Base-by-base conservation (phyloP, 2,329 filamentous ascomycete species). In the Pseudogymnoascus verrucosus region DNA sequence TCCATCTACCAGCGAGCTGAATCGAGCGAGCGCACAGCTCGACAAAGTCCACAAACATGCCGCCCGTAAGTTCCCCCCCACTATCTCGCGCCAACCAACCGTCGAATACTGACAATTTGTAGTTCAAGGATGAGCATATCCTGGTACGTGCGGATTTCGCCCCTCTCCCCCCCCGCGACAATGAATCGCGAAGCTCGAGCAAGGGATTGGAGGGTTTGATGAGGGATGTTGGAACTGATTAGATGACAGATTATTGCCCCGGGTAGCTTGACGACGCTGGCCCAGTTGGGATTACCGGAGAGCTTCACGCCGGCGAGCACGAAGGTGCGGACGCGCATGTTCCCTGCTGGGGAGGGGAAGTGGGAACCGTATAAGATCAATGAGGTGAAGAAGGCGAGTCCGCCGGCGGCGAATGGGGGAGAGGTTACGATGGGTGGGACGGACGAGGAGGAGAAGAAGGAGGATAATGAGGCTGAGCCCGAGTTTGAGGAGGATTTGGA, bases 281-380 rank as follows among this genome's bases (percentile, higher is more conserved):
- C 72, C 40, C 73, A 74, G 66, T 47, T 74, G 12, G 73, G 73
- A 21, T 67, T 74, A 4, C 72, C 72, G 21, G 73, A 74, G 66
- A 73, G 71, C 12, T 73, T 98, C 75, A 96, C 93, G 37, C 93
- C 92, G 47, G 91, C 95, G n/a, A 84, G 87, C 66, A 85, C 90
- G 75, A 90, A 92, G 69, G 84, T 98, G 69, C 87, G 90, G 34
- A 97, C 93, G 76, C 89, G 95, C 79, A 96, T 99, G 92, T 99
- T 98, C 71, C 82, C 83, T 1, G 86, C 82, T 62, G 86, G 87
- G 69, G 92, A 96, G 72, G 82, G 84, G 62, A 90, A 91, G 64
- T 92, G 86, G 73, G 89, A 93, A 72, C 92, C 93, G 1, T 89
- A 91, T 71, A 88, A 90, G 72, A 89, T 95, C 26, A 89, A 87